Conservation (phyloP, 164 flowering plant genomes). For the Macadamia tetraphylla region DNA sequence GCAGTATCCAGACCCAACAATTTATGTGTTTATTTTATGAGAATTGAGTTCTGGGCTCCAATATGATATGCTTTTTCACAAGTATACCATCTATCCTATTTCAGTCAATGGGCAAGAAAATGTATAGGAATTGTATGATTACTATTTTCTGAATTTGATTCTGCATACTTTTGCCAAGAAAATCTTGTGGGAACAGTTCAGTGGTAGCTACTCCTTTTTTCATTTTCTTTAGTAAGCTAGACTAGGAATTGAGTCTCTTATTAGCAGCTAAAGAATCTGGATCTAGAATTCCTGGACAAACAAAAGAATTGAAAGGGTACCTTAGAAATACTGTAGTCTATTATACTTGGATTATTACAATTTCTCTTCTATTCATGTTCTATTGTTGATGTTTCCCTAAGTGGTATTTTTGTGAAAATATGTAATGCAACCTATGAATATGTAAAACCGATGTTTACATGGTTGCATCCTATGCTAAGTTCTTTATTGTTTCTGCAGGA, state of each 20-base stretch:
- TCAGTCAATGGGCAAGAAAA: too few species aligned
- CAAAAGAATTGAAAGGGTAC: background rate
- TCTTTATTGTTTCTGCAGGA: constrained; percentile 41
- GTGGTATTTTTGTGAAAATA: background rate
- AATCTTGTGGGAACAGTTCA: too few species aligned
- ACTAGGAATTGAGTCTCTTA: too few species aligned
- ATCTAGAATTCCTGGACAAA: background rate
- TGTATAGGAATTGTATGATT: too few species aligned
- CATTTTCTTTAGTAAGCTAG: too few species aligned
- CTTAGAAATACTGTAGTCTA: background rate
- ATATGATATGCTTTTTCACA: too few species aligned
- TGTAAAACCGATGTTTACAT: background rate
- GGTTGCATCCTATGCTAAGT: background rate
- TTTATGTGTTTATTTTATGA: background rate
- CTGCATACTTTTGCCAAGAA: too few species aligned
- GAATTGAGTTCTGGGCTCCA: too few species aligned
- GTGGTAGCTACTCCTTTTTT: too few species aligned
- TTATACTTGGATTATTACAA: background rate
- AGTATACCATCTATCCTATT: too few species aligned
- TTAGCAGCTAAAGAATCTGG: too few species aligned
- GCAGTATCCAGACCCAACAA: background rate
- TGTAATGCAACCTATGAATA: background rate
- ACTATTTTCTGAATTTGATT: too few species aligned
- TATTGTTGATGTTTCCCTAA: background rate
- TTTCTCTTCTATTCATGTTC: background rate